These are phyloP conservation scores for Cutaneotrichosporon cutaneum DNA, from an alignment of 1,284 basidiomycete genomes.

Conservation along the genomic window DNA sequence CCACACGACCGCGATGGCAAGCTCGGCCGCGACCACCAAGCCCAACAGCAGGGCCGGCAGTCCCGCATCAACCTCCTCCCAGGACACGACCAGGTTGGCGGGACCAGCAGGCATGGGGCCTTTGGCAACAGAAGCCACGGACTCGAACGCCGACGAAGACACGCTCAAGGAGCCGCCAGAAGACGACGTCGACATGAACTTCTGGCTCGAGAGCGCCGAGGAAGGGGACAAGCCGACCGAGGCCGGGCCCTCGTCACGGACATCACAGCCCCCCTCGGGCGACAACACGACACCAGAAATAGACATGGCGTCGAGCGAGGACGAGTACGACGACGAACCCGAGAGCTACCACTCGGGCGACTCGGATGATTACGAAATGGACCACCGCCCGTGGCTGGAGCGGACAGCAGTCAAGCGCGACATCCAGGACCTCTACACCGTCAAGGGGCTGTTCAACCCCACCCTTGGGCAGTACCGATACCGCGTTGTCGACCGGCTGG, in stretches of 20 bases:
- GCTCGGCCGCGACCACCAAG: neutral
- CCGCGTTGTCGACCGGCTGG: slow-evolving; percentile 82
- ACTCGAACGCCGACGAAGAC: slow-evolving; percentile 17
- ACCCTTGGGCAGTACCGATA: slow-evolving; percentile 57
- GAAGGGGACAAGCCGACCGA: slow-evolving; percentile 17
- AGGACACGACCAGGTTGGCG: neutral
- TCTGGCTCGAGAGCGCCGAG: slow-evolving; percentile 38
- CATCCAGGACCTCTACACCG: slow-evolving; percentile 59
- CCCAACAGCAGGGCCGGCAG: neutral
- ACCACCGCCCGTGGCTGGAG: slow-evolving; percentile 61
- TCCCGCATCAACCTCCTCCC: neutral
- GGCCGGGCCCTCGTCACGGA: slow-evolving; percentile 6
- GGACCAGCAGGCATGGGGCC: neutral
- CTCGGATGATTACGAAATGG: slow-evolving; percentile 50
- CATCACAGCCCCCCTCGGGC: neutral
- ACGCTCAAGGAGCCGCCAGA: slow-evolving; percentile 21
- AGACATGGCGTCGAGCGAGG: slow-evolving; percentile 4
- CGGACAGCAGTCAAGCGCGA: slow-evolving; percentile 71
- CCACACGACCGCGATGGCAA: neutral
- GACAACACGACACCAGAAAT: slow-evolving; percentile 8
- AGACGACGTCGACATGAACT: slow-evolving; percentile 24
- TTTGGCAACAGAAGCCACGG: neutral
- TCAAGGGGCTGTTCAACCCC: slow-evolving; percentile 19
- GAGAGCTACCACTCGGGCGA: slow-evolving; percentile 49
- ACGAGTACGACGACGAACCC: slow-evolving; percentile 21